phyloP scores from a whole-genome alignment of 257 asterid species.

The Salvia miltiorrhiza region DNA sequence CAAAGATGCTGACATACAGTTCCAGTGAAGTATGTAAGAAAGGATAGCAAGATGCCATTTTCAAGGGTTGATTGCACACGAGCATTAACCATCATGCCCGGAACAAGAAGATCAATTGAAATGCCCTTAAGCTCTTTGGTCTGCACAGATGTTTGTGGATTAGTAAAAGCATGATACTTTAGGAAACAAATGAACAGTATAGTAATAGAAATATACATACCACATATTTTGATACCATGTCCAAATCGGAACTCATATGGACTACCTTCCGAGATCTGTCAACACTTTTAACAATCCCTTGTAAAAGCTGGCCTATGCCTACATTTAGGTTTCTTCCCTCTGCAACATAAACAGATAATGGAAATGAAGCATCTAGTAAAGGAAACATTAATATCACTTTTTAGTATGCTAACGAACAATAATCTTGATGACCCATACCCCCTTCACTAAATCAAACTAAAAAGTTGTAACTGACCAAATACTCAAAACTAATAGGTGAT shows the following conservation, averaged over 20 bases:
- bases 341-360: conserved; percentile 24
- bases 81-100: conserved; percentile 99
- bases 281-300: conserved; percentile 75
- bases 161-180: conserved; percentile 20
- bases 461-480: neutral
- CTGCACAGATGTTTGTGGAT: conserved; percentile 42
- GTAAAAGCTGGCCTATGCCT: conserved; percentile 61
- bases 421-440: neutral
- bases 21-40: conserved; percentile 92
- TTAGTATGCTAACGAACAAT: neutral
- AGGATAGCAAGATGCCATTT: conserved; percentile 84
- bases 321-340: conserved; percentile 41
- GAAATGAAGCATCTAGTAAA: conserved; percentile 2
- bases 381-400: conserved; percentile 2
- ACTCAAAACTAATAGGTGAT: conserved; percentile 4
- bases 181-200: conserved; percentile 1
- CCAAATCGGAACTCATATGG: conserved; percentile 70
- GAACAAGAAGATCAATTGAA: conserved; percentile 91
- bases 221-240: conserved; percentile 62
- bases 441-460: conserved; percentile 3
- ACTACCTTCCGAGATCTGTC: conserved; percentile 78
- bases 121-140: conserved; percentile 89
- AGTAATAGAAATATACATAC: conserved; percentile 40
- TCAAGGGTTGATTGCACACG: conserved; percentile 80
- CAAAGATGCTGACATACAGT: conserved; percentile 59